Base-by-base conservation (phyloP, 129 eudicot genomes). In the Centaurea solstitialis region DNA sequence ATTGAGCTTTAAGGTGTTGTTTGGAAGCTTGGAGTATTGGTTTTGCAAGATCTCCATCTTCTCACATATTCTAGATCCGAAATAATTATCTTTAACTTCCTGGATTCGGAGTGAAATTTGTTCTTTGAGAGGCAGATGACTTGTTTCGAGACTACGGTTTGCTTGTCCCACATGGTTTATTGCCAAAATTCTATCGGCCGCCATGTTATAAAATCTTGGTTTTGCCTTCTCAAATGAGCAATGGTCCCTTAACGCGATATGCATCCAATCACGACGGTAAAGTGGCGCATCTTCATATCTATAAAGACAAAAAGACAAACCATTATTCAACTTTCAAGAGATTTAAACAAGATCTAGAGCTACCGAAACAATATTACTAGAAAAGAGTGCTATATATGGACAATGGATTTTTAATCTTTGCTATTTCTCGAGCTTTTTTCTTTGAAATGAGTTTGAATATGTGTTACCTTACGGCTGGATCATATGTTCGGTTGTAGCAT, bases 231-330 rank as follows among this genome's bases (percentile, higher is more conserved):
- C 77, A 72, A 68, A 43, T 45, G 81, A 57, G 43, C 70, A 57
- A 39, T 38, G 84, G 43, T 77, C 82, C 75, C 62, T 86, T 38
- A 80, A 76, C 26, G 86, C 62, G 59, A 65, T 86, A 13, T 83
- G 90, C 88, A 76, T 81, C 94, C 88, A 75, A 18, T 84, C 82
- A 12, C 75, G 88, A 72, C 17, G 72, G 38, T 81, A 83, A 83
- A 76, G 81, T 61, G 87, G 23, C 72, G 82, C 50, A 78, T 88
- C 92, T 75, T 86, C 88, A 53, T 82, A 89, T 76, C 98, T 91
- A 33, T 4, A 38, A 69, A 28, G 12, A 11, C 68, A 41, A 72
- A 61, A 40, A 40, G n/a, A 17, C 1, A 28, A 4, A 68, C 30
- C 18, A 22, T 53, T 50, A 53, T 68, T 68, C 61, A 75, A 68